Conservation (phyloP, 208 protist genomes). For the Acanthamoeba sp. region DNA sequence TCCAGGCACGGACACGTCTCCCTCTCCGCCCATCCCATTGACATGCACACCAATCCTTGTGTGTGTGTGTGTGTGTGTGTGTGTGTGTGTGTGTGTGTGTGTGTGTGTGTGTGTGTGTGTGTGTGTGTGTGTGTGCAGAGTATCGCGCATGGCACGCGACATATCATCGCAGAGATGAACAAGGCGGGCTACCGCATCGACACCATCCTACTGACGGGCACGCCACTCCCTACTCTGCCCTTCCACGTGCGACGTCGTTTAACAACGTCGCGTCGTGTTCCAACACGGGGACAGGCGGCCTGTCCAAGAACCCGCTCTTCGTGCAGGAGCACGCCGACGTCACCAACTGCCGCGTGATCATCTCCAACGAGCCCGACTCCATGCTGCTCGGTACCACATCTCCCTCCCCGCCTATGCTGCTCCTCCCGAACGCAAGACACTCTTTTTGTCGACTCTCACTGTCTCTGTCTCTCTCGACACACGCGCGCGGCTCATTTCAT, state of each 20-base stretch:
- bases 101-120: too few species aligned
- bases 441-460: neutral
- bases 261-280: too few species aligned
- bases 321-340: slow-evolving; percentile 46
- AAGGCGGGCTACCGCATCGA: neutral
- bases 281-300: too few species aligned
- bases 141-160: slow-evolving; percentile 21
- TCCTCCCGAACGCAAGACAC: too few species aligned
- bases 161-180: slow-evolving; percentile 58
- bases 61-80: too few species aligned
- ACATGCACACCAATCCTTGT: neutral
- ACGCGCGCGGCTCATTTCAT: neutral
- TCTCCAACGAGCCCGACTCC: slow-evolving; percentile 23
- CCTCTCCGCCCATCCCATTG: neutral
- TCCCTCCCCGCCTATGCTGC: neutral
- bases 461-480: neutral
- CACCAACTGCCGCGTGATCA: slow-evolving; percentile 23
- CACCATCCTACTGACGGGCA: neutral
- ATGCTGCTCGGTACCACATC: slow-evolving; percentile 10
- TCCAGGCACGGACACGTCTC: slow-evolving; percentile 1
- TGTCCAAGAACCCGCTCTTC: slow-evolving; percentile 41
- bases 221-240: neutral
- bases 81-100: too few species aligned
- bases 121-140: too few species aligned
- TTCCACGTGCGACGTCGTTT: too few species aligned